Base-by-base conservation (phyloP, 2,329 filamentous ascomycete genomes). In the Colletotrichum orchidophilum region DNA sequence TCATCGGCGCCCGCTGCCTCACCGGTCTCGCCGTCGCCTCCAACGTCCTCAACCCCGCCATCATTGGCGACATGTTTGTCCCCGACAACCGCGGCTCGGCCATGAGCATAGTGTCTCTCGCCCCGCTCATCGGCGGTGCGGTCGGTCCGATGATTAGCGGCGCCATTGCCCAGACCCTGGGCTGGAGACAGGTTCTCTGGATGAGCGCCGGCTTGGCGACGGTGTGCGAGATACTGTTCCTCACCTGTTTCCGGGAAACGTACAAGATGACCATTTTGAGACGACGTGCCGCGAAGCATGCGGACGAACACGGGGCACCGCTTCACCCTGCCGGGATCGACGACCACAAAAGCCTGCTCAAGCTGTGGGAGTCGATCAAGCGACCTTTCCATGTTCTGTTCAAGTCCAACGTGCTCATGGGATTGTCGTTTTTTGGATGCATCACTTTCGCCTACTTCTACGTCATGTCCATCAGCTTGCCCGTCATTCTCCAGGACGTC, bases 1-100 rank as follows among this genome's bases (percentile, higher is more conserved):
- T 91, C 62, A 84, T 90, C 64, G 78, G 79, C 1, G 86, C 90
- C 55, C 84, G 90, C 11, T 84, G 88, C 29, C 78, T 92, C 3
- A 88, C 88, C 0, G 92, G 91, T 1, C 82, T 90, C 42, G 90
- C 90, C 4, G 90, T 91, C 9, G 90, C 91, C 2, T 87, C 88
- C 2, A 91, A 90, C 73, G 89, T 91, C 9, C 82, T 92, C 21
- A 89, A 87, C 73, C 90, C 90, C 0, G 87, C 89, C 27, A 88
- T 92, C 63, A 85, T 92, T 21, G 90, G 90, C 27, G 90, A 92
- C 76, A 87, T 92, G 73, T 91, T 91, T 75, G 78, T 81, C 2
- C 81, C 85, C 1, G 89, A 91, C 66, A 81, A 88, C 76, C 82
- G 89, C 18, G 90, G 90, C 27, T 83, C 84, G 0, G 86, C 89